Evolutionary conservation across 805 yeast genomes (phyloP).

Genomic region (Geotrichum ghanense): DNA sequence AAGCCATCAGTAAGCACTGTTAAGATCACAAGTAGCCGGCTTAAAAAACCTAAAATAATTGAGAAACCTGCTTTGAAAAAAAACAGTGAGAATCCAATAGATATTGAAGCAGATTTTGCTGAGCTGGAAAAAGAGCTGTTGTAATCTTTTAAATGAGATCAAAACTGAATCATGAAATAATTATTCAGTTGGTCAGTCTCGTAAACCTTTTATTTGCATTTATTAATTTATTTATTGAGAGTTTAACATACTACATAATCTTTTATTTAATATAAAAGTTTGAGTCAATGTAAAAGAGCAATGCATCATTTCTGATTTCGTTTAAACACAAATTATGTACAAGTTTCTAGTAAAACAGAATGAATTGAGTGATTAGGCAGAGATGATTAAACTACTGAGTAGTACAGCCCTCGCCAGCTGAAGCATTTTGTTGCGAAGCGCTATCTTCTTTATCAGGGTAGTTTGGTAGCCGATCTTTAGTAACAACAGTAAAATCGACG

Average conservation of each 20-base stretch:
- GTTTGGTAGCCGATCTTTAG: not conserved
- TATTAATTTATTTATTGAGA: not conserved
- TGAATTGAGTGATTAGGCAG: no score
- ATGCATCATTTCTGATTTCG: no score
- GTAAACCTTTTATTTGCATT: slow-evolving; percentile 1
- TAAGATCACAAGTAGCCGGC: no score
- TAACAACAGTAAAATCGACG: not conserved
- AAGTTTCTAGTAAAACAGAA: not conserved
- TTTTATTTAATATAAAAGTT: no score
- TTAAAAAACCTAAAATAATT: no score
- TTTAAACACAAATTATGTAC: not conserved
- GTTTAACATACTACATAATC: no score
- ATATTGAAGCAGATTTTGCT: not conserved
- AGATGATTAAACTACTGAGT: no score
- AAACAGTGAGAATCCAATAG: not conserved
- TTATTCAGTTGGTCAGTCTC: no score
- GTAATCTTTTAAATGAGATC: not conserved
- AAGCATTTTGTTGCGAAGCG: not conserved
- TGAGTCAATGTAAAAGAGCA: no score
- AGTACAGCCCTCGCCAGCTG: not conserved
- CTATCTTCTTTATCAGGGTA: not conserved
- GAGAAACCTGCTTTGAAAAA: no score
- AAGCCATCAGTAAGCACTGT: not conserved
- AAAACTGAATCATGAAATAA: no score
- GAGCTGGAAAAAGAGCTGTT: not conserved